These are phyloP conservation scores for Puya raimondii DNA, from an alignment of 176 grass and related monocot genomes.

Conservation along the genomic window DNA sequence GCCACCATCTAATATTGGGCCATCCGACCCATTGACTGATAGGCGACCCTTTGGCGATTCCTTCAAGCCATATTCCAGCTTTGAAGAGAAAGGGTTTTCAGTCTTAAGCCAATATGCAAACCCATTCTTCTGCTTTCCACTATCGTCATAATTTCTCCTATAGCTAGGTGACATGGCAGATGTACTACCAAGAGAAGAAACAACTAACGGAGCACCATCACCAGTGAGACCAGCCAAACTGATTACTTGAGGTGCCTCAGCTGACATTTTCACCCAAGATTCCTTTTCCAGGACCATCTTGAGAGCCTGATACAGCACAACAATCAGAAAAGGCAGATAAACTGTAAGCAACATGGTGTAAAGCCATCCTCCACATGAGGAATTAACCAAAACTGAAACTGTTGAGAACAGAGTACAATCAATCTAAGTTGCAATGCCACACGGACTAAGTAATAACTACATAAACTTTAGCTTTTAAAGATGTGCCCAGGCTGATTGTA, in stretches of 20 bases:
- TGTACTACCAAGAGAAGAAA: conserved; percentile 31
- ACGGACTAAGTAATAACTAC: too few species aligned
- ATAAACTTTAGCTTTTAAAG: too few species aligned
- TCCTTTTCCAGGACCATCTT: conserved; percentile 98
- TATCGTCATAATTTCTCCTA: conserved; percentile 35
- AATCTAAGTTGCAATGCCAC: too few species aligned
- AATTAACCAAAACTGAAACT: too few species aligned
- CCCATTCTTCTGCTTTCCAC: conserved; percentile 44
- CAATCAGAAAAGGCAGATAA: neutral
- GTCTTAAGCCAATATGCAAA: conserved; percentile 69
- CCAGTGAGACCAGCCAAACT: conserved; percentile 89
- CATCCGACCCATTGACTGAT: conserved; percentile 28
- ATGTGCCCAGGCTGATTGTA: too few species aligned
- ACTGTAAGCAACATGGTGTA: neutral
- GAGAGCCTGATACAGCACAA: conserved; percentile 51
- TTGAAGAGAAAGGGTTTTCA: conserved; percentile 69
- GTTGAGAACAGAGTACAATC: too few species aligned
- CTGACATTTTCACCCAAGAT: conserved; percentile 81
- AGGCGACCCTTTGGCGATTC: conserved; percentile 61
- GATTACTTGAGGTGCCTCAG: conserved; percentile 65
- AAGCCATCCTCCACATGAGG: neutral
- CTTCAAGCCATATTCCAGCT: conserved; percentile 44
- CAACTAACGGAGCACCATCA: conserved; percentile 80
- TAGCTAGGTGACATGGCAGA: conserved; percentile 37
- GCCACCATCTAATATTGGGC: conserved; percentile 25